A percentile compares a stretch with the other conserved stretches of the same genome.
phyloP scores from a whole-genome alignment of 2,329 filamentous ascomycete species.

The Fusarium sp. region DNA sequence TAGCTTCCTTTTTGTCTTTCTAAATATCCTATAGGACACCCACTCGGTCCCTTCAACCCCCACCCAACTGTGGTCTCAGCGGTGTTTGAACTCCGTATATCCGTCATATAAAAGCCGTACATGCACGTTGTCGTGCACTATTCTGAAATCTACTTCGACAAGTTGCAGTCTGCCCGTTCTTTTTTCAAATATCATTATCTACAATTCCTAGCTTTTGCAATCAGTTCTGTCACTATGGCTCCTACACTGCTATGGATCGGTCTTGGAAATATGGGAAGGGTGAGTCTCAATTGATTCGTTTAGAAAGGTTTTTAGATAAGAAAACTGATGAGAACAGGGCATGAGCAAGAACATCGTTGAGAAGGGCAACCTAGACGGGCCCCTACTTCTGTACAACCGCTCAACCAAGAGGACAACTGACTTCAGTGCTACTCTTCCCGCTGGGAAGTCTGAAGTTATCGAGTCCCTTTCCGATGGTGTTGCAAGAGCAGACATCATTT shows the following conservation, averaged over 20 bases:
- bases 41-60: background rate
- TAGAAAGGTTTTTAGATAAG: background rate
- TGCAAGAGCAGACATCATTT: conserved; percentile 79
- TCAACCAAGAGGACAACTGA: conserved; percentile 74
- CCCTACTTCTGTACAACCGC: conserved; percentile 85
- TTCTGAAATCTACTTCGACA: background rate
- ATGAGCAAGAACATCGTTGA: conserved; percentile 87
- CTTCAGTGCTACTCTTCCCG: conserved; percentile 69
- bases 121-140: background rate
- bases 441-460: conserved; percentile 73
- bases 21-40: background rate
- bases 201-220: background rate
- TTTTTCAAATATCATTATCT: background rate
- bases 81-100: conserved; percentile 10
- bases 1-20: background rate
- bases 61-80: conserved; percentile 3
- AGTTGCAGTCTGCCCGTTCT: background rate
- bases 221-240: conserved; percentile 57
- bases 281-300: conserved; percentile 55
- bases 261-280: conserved; percentile 88
- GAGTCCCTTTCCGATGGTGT: conserved; percentile 75
- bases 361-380: conserved; percentile 78
- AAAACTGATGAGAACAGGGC: conserved; percentile 63
- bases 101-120: background rate
- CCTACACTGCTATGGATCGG: conserved; percentile 81